phyloP scores from a whole-genome alignment of 306 rosid species.

The Rosa rugosa region DNA sequence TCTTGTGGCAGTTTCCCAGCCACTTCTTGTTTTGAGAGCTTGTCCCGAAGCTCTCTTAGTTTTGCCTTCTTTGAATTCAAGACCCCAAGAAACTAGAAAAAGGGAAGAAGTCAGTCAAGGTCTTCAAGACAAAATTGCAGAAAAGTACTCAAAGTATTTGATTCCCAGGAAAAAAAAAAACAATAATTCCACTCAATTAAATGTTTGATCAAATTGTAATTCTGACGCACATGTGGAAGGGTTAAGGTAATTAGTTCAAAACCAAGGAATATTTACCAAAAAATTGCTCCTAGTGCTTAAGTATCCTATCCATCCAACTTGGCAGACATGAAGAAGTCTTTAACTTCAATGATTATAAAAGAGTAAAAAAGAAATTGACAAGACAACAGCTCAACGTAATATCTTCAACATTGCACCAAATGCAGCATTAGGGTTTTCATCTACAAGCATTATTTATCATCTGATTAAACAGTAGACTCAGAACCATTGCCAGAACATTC shows the following conservation, averaged over 20 bases:
- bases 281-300: not conserved
- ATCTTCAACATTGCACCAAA: not conserved
- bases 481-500: not conserved
- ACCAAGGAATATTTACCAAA: not conserved
- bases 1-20: constrained; percentile 55
- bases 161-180: not conserved
- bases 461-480: not conserved
- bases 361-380: not conserved
- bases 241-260: not conserved
- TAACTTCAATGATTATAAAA: not conserved
- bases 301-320: not conserved
- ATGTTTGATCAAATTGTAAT: not conserved
- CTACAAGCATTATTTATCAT: not conserved
- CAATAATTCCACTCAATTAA: not conserved
- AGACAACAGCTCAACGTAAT: not conserved
- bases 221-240: not conserved
- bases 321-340: not conserved
- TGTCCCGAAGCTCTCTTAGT: constrained; percentile 70
- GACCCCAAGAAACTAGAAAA: constrained; percentile 72
- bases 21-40: constrained; percentile 39
- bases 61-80: constrained; percentile 85
- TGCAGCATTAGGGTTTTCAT: constrained; percentile 1
- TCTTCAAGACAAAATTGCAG: not conserved
- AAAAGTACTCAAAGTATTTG: not conserved
- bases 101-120: constrained; percentile 27